Evolutionary conservation across 1,139 yeast species (phyloP).

Genomic region (Pichia sp.): DNA sequence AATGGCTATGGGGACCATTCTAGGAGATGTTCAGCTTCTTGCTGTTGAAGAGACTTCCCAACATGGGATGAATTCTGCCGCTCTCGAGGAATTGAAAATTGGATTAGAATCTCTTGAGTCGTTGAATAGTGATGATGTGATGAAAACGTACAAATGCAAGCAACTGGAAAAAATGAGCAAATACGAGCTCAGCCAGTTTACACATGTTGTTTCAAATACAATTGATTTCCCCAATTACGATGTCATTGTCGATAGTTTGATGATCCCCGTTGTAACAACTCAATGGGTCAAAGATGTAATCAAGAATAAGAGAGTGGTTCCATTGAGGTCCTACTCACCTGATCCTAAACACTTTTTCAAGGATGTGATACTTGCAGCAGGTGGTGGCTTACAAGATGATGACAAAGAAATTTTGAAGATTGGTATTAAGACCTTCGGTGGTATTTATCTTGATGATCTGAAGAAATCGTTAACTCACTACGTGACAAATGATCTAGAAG

Average conservation of each 20-base stretch:
- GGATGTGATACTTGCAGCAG: slow-evolving; percentile 51
- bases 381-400: slow-evolving; percentile 54
- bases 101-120: slow-evolving; percentile 3
- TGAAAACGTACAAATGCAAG: slow-evolving; percentile 14
- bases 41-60: background rate
- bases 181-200: slow-evolving; percentile 30
- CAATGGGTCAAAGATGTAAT: slow-evolving; percentile 60
- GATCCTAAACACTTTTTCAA: slow-evolving; percentile 63
- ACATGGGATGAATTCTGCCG: background rate
- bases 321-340: slow-evolving; percentile 58
- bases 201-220: slow-evolving; percentile 56
- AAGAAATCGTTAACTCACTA: slow-evolving; percentile 76
- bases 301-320: slow-evolving; percentile 40
- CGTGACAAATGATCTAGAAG: slow-evolving; percentile 53
- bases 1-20: background rate
- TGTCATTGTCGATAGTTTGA: slow-evolving; percentile 40
- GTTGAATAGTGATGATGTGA: slow-evolving; percentile 7
- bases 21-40: slow-evolving; percentile 11
- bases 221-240: slow-evolving; percentile 53
- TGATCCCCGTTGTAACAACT: slow-evolving; percentile 67
- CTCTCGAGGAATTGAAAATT: slow-evolving; percentile 3
- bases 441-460: slow-evolving; percentile 59
- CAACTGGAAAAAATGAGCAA: slow-evolving; percentile 16
- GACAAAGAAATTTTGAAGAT: slow-evolving; percentile 47
- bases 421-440: slow-evolving; percentile 71